A percentile compares a stretch with the other conserved stretches of the same genome.
phyloP scores from a whole-genome alignment of 2,329 filamentous ascomycete genomes.

The Botrytis tulipae region DNA sequence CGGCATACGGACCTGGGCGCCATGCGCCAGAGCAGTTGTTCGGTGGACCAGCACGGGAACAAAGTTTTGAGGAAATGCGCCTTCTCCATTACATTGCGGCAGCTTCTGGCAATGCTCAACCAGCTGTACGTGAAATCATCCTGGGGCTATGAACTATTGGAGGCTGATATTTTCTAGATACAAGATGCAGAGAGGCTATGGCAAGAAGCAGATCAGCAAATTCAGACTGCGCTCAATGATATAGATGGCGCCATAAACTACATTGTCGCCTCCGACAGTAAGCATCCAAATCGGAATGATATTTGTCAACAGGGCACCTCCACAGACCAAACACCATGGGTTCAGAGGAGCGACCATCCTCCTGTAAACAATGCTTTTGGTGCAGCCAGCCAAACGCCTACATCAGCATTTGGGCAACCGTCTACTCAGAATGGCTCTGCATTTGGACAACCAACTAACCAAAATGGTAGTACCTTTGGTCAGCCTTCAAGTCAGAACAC shows the following conservation, averaged over 20 bases:
- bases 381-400: conserved; percentile 20
- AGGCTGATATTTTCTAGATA: conserved; percentile 45
- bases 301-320: conserved; percentile 47
- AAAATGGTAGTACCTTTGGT: conserved; percentile 40
- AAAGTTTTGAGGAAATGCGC: conserved; percentile 85
- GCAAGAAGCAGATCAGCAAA: conserved; percentile 66
- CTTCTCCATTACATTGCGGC: conserved; percentile 70
- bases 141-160: neutral
- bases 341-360: conserved; percentile 38
- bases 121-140: conserved; percentile 39
- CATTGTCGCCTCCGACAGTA: conserved; percentile 61
- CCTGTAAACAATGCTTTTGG: conserved; percentile 20
- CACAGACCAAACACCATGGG: conserved; percentile 31
- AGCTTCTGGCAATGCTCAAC: conserved; percentile 58
- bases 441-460: conserved; percentile 20
- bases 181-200: conserved; percentile 61
- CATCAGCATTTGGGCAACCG: conserved; percentile 41
- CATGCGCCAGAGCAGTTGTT: conserved; percentile 81
- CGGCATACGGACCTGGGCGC: conserved; percentile 75
- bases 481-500: conserved; percentile 41
- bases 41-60: conserved; percentile 73
- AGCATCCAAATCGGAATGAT: conserved; percentile 74
- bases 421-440: conserved; percentile 15
- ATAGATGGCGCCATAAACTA: conserved; percentile 70
- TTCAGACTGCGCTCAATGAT: conserved; percentile 67